Percentiles rank a stretch among this genome's conserved stretches.
Evolutionary conservation across 345 rosid species (phyloP).

Genomic region (Salix exigua): DNA sequence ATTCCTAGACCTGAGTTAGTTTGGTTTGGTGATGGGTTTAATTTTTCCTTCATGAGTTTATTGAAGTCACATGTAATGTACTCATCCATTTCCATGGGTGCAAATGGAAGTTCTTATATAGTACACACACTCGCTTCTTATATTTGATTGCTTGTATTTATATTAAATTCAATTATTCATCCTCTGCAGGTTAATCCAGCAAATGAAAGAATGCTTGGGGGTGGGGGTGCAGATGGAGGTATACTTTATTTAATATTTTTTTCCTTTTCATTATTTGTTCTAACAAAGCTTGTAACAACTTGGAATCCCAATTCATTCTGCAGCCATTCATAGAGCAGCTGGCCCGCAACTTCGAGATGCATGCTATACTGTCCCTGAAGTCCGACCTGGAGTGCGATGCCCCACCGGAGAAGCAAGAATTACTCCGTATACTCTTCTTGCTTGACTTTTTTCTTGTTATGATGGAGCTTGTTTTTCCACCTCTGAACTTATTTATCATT

Average conservation of each 20-base stretch:
- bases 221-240: slow-evolving; percentile 98
- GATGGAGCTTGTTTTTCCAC: neutral
- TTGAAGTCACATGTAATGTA: no score
- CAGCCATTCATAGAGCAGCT: slow-evolving; percentile 81
- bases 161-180: neutral
- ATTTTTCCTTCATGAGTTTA: neutral
- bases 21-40: neutral
- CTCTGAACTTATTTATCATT: neutral
- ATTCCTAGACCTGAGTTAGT: neutral
- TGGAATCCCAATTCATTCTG: neutral
- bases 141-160: neutral
- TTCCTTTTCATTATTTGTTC: neutral
- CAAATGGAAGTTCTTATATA: no score
- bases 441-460: neutral
- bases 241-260: neutral
- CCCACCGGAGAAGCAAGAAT: slow-evolving; percentile 87
- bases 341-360: slow-evolving; percentile 70
- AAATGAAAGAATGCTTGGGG: slow-evolving; percentile 83
- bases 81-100: no score
- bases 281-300: neutral
- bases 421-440: slow-evolving; percentile 45
- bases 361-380: slow-evolving; percentile 64
- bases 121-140: neutral
- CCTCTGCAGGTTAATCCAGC: slow-evolving; percentile 69
- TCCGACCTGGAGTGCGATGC: slow-evolving; percentile 64